These are phyloP conservation scores for Trametes villosa DNA, from an alignment of 768 basidiomycete genomes.

Conservation along the genomic window DNA sequence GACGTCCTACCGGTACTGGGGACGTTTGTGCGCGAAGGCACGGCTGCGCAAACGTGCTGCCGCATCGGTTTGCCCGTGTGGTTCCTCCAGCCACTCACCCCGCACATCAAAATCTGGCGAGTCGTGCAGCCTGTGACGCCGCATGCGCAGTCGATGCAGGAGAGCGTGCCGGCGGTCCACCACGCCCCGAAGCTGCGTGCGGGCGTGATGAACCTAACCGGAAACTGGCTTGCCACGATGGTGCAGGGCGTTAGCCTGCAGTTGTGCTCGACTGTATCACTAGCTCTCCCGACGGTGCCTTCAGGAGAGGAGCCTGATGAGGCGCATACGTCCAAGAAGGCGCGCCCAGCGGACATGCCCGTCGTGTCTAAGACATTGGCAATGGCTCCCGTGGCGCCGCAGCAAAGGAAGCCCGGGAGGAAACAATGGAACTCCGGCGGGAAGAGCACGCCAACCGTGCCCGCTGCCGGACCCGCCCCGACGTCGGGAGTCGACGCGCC, in stretches of 20 bases:
- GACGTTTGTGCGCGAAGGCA: neutral
- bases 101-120: neutral
- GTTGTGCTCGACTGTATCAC: neutral
- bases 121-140: neutral
- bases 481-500: too few relatives aligned
- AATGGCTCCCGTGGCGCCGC: too few relatives aligned
- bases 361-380: too few relatives aligned
- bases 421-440: too few relatives aligned
- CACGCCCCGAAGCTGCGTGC: neutral
- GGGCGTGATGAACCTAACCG: neutral
- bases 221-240: neutral
- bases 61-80: neutral
- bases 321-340: too few relatives aligned
- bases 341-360: too few relatives aligned
- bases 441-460: too few relatives aligned
- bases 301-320: too few relatives aligned
- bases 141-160: neutral
- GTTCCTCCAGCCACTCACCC: too few relatives aligned
- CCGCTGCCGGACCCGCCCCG: too few relatives aligned
- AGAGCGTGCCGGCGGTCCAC: neutral
- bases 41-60: neutral
- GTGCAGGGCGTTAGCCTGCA: neutral
- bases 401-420: too few relatives aligned
- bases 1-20: neutral
- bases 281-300: too few relatives aligned